phyloP scores from a whole-genome alignment of 2,329 filamentous ascomycete genomes.

The Proliferodiscus dingleyae region DNA sequence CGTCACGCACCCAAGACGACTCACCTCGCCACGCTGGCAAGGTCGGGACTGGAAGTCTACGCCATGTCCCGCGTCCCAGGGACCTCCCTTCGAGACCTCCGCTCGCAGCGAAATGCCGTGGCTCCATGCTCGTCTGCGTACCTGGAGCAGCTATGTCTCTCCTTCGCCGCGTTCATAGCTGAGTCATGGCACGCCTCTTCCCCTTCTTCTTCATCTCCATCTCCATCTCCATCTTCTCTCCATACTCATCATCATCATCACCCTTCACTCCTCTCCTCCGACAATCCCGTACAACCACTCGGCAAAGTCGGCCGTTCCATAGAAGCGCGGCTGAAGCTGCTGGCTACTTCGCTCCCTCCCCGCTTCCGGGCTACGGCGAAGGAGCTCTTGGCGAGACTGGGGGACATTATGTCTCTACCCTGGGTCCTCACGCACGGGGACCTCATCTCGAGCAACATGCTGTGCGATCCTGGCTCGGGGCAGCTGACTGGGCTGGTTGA shows the following conservation, averaged over 20 bases:
- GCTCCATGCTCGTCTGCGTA: conserved; percentile 5
- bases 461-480: conserved; percentile 43
- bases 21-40: conserved; percentile 34
- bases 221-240: too few species aligned
- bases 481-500: conserved; percentile 52
- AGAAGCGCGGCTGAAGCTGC: conserved; percentile 34
- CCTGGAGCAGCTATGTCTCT: conserved; percentile 34
- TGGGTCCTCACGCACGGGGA: conserved; percentile 59
- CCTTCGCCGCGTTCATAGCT: conserved; percentile 40
- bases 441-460: conserved; percentile 51
- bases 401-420: conserved; percentile 40
- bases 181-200: conserved; percentile 32
- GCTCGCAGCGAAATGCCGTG: conserved; percentile 2
- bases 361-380: conserved; percentile 26
- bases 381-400: conserved; percentile 27
- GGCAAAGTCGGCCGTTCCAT: conserved; percentile 40
- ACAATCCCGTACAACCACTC: too few species aligned
- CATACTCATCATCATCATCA: too few species aligned
- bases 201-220: too few species aligned
- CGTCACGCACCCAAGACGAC: conserved; percentile 39
- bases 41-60: conserved; percentile 34
- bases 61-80: conserved; percentile 40
- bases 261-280: too few species aligned
- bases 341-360: conserved; percentile 34
- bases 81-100: conserved; percentile 33